These are phyloP conservation scores for Rubia tinctorum DNA, from an alignment of 305 asterid genomes.

Conservation along the genomic window DNA sequence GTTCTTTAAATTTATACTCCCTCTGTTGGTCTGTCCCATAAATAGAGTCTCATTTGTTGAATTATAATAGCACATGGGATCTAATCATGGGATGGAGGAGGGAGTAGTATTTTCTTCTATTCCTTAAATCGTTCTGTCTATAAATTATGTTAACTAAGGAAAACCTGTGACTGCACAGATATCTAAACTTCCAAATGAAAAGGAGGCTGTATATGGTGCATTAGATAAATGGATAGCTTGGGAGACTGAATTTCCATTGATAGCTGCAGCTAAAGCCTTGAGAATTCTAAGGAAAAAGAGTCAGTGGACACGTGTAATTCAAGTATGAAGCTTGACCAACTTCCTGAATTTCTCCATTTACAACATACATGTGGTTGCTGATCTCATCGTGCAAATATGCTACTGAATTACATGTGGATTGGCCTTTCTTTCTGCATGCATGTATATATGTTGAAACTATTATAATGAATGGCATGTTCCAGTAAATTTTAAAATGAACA, in stretches of 20 bases:
- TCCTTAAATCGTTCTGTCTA: background rate
- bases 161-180: slow-evolving; percentile 38
- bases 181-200: slow-evolving; percentile 78
- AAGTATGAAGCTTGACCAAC: slow-evolving; percentile 38
- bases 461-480: no score
- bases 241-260: slow-evolving; percentile 89
- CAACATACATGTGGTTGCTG: background rate
- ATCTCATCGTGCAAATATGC: background rate
- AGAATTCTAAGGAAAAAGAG: slow-evolving; percentile 58
- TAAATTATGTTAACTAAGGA: background rate
- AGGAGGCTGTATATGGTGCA: slow-evolving; percentile 74
- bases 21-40: background rate
- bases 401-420: background rate
- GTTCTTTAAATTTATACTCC: background rate
- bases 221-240: slow-evolving; percentile 88
- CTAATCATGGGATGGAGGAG: background rate
- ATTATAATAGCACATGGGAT: background rate
- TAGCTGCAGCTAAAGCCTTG: slow-evolving; percentile 88
- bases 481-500: no score
- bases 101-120: background rate
- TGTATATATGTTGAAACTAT: no score
- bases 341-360: slow-evolving; percentile 1
- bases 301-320: slow-evolving; percentile 78
- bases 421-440: background rate
- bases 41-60: background rate